phyloP scores from a whole-genome alignment of 1,139 yeast genomes.

The Pichia sp. region DNA sequence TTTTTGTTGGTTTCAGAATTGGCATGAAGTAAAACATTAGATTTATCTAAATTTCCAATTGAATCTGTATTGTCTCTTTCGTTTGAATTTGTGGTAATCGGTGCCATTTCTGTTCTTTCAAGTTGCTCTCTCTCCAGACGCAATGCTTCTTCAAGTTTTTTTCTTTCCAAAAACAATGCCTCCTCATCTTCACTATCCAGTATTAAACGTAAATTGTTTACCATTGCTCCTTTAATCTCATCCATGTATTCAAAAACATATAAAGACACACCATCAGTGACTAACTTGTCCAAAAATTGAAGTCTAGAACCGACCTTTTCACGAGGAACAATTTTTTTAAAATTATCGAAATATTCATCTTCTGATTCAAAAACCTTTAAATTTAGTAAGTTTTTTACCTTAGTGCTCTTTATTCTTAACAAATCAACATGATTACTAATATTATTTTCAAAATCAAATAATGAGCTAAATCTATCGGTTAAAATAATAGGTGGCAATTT shows the following conservation, averaged over 20 bases:
- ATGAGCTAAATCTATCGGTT: constrained; percentile 12
- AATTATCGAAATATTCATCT: constrained; percentile 18
- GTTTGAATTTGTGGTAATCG: no score
- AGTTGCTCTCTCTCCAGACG: neutral
- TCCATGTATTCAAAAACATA: constrained; percentile 17
- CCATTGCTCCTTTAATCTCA: constrained; percentile 7
- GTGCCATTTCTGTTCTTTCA: neutral
- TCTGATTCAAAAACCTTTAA: constrained; percentile 17
- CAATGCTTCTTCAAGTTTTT: no score
- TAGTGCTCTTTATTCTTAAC: constrained; percentile 12
- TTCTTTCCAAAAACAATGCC: neutral
- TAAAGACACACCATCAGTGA: constrained; percentile 23
- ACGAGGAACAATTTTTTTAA: constrained; percentile 18
- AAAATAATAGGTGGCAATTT: constrained; percentile 18
- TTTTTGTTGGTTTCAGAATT: no score
- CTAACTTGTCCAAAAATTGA: constrained; percentile 16
- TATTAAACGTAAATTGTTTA: constrained; percentile 3
- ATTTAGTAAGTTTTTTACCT: constrained; percentile 12
- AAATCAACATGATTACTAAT: constrained; percentile 1
- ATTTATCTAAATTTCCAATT: no score
- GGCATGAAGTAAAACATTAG: no score
- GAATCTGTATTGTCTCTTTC: no score
- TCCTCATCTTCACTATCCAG: constrained; percentile 15
- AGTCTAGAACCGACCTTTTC: constrained; percentile 15
- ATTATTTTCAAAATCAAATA: constrained; percentile 5